Evolutionary conservation across 345 rosid genomes (phyloP).

Genomic region (Salix arbutifolia): DNA sequence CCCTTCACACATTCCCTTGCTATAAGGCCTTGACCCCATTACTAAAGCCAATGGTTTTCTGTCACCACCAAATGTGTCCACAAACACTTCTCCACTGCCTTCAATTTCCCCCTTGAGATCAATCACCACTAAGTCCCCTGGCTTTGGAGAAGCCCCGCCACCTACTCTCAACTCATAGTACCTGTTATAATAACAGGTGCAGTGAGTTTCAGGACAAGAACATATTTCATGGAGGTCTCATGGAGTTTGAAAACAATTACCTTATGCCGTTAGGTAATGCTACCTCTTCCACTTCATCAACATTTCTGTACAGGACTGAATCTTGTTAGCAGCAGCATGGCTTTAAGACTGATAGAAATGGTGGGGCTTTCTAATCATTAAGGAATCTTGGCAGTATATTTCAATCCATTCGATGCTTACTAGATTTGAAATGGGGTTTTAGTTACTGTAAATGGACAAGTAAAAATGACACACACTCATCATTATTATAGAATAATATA

Average conservation of each 20-base stretch:
- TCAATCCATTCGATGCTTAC: too few relatives aligned
- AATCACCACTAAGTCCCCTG: constrained; percentile 84
- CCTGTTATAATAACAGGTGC: constrained; percentile 32
- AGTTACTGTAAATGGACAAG: too few relatives aligned
- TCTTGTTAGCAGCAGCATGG: not conserved
- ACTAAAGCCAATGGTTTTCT: constrained; percentile 68
- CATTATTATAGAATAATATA: too few relatives aligned
- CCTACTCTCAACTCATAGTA: constrained; percentile 80
- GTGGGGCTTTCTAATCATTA: too few relatives aligned
- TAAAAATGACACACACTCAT: too few relatives aligned
- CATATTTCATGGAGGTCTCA: not conserved
- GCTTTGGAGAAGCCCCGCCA: constrained; percentile 68
- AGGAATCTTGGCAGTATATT: too few relatives aligned
- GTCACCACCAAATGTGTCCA: constrained; percentile 55
- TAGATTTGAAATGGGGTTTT: too few relatives aligned
- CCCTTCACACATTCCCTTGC: constrained; percentile 82
- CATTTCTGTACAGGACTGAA: constrained; percentile 44
- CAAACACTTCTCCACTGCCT: constrained; percentile 59
- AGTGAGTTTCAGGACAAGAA: not conserved
- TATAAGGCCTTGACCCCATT: constrained; percentile 76
- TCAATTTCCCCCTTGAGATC: constrained; percentile 58
- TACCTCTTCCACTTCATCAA: constrained; percentile 64
- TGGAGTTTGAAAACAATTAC: constrained; percentile 23
- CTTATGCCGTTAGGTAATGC: constrained; percentile 79
- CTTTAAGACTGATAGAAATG: not conserved